Base-by-base conservation (phyloP, 805 yeast genomes). In the Lipomyces orientalis region DNA sequence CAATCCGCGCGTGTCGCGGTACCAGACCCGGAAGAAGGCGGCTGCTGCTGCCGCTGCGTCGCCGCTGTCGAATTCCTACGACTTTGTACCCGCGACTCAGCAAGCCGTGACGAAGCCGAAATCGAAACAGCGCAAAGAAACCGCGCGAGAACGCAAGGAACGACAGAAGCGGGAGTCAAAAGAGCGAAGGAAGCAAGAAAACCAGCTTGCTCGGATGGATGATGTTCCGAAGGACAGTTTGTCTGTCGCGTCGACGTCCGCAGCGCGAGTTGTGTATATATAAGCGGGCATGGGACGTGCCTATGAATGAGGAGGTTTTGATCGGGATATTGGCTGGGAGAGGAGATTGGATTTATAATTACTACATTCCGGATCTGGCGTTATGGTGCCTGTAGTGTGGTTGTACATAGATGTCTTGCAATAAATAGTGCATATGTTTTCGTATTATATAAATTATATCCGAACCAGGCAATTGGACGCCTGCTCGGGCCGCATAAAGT, bases 131-230 rank as follows among this genome's bases (percentile, higher is more conserved):
- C 55, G 67, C n/a, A 67, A 65, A 54, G 68, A 64, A 33, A 66
- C 69, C 7, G 69, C 71, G 14, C 65, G 72, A 6, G 69, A 69
- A 56, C 61, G 71, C 16, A 69, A 69, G 49, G 72, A 69, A 43
- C 68, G 71, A 7, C 72, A 69, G 51, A 69, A 69, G 57, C 68
- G 67, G 16, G 72, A 69, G 55, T 54, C 71, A 19, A 64, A 60
- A 37, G 71, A 64, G 46, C 66, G 72, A 37, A 58, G 61, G 22
- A 60, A 54, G 43, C 49, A 22, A 10, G 65, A 61, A 22, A 59
- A 61, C 14, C 64, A 61, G 22, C 49, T 22, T 6, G 49, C 49
- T 43, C 19, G 22, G 49, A 43, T 43, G 49, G 49, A 43, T 14
- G 22, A 43, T n/a, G 25, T 43, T n/a, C 19, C 19, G 49, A 43